Percentiles rank a stretch among this genome's conserved stretches.
These are phyloP conservation scores for Cantharellus cinnabarinus DNA, from an alignment of 768 basidiomycete species.

Conservation along the genomic window DNA sequence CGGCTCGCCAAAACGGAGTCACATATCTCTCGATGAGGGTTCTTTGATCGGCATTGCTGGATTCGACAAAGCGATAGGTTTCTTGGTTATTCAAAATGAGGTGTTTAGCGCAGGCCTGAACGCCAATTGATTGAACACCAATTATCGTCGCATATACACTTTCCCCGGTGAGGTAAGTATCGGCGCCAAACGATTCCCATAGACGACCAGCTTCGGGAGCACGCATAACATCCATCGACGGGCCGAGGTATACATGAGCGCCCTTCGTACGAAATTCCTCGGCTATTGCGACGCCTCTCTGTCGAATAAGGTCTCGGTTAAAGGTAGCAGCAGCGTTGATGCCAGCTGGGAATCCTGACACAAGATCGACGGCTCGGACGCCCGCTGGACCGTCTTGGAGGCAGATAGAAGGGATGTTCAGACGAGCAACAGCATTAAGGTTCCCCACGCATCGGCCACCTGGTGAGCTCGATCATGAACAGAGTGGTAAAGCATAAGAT, in stretches of 20 bases:
- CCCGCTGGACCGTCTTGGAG: constrained; percentile 5
- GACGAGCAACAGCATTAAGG: background rate
- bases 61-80: background rate
- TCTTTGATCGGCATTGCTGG: background rate
- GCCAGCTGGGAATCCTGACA: constrained; percentile 10
- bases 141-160: constrained; percentile 56
- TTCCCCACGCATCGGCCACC: constrained; percentile 3
- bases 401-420: background rate
- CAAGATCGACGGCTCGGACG: constrained; percentile 3
- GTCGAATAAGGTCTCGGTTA: constrained; percentile 18
- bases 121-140: constrained; percentile 57
- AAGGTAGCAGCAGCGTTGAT: constrained; percentile 13
- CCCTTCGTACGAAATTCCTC: background rate
- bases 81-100: background rate
- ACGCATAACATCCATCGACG: constrained; percentile 27
- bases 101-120: constrained; percentile 39
- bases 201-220: constrained; percentile 29
- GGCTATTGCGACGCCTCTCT: constrained; percentile 19
- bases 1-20: constrained; percentile 26
- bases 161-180: constrained; percentile 40
- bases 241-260: constrained; percentile 24
- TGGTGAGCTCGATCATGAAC: background rate
- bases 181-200: constrained; percentile 27
- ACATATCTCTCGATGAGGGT: constrained; percentile 13
- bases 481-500: background rate